phyloP scores from a whole-genome alignment of 73 alveolate genomes.

The Blepharisma japonicum region DNA sequence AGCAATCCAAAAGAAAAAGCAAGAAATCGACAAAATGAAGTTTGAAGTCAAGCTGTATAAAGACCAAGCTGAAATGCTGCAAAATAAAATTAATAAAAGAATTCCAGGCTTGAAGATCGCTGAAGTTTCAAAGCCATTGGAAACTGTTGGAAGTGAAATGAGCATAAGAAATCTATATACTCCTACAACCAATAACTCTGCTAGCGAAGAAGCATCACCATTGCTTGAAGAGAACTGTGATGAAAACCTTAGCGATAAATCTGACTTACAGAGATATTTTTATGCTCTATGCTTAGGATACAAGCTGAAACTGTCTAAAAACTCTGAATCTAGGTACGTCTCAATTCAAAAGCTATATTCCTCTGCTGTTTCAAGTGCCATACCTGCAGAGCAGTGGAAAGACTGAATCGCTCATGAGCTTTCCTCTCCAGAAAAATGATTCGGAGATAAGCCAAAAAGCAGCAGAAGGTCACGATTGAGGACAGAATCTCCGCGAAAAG shows the following conservation, averaged over 20 bases:
- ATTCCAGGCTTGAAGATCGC: neutral
- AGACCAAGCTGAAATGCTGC: neutral
- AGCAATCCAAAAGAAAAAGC: conserved; percentile 8
- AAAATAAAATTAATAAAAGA: neutral
- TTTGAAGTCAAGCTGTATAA: neutral
- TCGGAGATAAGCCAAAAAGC: neutral
- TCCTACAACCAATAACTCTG: neutral
- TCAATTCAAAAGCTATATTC: neutral
- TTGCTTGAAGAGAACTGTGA: neutral
- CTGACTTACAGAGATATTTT: neutral
- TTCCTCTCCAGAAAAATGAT: neutral
- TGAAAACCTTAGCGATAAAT: neutral
- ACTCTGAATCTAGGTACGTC: neutral
- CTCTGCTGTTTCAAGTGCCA: neutral
- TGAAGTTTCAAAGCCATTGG: neutral
- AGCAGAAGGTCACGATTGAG: neutral
- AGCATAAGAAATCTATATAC: neutral
- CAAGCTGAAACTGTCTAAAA: neutral
- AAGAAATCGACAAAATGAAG: neutral
- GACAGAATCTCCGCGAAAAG: neutral
- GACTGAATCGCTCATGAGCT: neutral
- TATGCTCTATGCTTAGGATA: neutral
- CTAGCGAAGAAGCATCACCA: neutral
- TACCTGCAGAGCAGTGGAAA: neutral
- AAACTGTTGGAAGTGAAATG: neutral